Evolutionary conservation across 345 rosid genomes (phyloP).

Genomic region (Arabidopsis arenosa): DNA sequence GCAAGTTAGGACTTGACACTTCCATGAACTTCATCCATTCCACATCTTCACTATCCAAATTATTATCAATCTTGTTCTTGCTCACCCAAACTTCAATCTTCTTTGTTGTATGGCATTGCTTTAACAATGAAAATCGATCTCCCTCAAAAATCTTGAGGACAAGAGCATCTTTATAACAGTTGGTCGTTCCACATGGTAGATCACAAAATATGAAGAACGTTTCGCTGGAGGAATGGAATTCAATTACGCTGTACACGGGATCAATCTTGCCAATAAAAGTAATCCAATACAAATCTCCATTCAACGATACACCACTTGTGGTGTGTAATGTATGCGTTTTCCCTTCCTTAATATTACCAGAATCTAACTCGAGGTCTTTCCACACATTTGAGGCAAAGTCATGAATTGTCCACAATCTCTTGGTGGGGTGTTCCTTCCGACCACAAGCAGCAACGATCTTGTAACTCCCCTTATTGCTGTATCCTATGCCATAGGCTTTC

Average conservation of each 20-base stretch:
- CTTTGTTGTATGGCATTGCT: background rate
- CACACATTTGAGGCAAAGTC: background rate
- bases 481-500: background rate
- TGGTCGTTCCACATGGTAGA: background rate
- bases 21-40: background rate
- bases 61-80: background rate
- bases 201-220: background rate
- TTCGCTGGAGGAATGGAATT: background rate
- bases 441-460: background rate
- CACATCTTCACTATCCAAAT: background rate
- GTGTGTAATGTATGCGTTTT: background rate
- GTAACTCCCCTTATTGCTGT: no score
- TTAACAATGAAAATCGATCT: no score
- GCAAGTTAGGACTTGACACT: background rate
- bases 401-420: background rate
- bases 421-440: background rate
- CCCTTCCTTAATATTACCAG: background rate
- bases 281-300: background rate
- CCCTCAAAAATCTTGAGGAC: background rate
- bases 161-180: background rate
- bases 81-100: background rate
- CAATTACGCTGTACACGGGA: background rate
- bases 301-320: background rate
- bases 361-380: background rate
- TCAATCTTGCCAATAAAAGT: no score